Evolutionary conservation across 805 yeast genomes (phyloP).

Genomic region (Candida sphagnicola): DNA sequence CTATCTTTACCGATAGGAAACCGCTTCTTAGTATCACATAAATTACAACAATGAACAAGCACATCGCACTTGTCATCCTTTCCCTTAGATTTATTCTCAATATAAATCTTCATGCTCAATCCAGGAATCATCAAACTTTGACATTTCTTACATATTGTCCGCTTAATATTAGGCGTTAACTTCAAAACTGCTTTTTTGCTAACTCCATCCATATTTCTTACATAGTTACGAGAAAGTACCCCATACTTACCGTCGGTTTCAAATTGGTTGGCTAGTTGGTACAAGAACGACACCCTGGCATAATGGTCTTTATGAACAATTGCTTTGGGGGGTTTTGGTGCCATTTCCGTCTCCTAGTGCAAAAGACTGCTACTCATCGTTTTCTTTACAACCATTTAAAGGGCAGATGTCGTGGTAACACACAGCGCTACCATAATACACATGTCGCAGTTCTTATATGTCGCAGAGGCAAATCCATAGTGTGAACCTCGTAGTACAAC

Average conservation of each 20-base stretch:
- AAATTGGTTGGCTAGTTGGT: constrained; percentile 48
- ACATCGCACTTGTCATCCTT: constrained; percentile 38
- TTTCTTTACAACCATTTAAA: no score
- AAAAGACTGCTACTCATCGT: no score
- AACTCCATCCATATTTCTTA: constrained; percentile 53
- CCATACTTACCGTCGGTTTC: constrained; percentile 25
- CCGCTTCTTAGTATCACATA: constrained; percentile 51
- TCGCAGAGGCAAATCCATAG: constrained; percentile 2
- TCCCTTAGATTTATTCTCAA: constrained; percentile 40
- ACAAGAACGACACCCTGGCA: constrained; percentile 54
- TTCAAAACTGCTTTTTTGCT: constrained; percentile 66
- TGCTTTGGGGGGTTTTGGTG: constrained; percentile 27
- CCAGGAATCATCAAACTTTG: constrained; percentile 49
- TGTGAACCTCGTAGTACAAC: background rate
- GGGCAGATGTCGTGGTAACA: background rate
- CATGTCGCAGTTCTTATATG: constrained; percentile 2
- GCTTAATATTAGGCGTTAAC: constrained; percentile 60
- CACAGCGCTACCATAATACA: background rate
- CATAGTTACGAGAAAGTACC: constrained; percentile 52
- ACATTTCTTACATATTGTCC: constrained; percentile 70
- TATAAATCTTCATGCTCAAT: constrained; percentile 28
- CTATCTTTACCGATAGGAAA: constrained; percentile 61
- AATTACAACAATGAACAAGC: constrained; percentile 43
- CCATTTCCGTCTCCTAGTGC: constrained; percentile 1
- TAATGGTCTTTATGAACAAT: constrained; percentile 56